A percentile compares a stretch with the other conserved stretches of the same genome.
These are phyloP conservation scores for Spongospora subterranea DNA, from an alignment of 208 protist species.

Conservation along the genomic window DNA sequence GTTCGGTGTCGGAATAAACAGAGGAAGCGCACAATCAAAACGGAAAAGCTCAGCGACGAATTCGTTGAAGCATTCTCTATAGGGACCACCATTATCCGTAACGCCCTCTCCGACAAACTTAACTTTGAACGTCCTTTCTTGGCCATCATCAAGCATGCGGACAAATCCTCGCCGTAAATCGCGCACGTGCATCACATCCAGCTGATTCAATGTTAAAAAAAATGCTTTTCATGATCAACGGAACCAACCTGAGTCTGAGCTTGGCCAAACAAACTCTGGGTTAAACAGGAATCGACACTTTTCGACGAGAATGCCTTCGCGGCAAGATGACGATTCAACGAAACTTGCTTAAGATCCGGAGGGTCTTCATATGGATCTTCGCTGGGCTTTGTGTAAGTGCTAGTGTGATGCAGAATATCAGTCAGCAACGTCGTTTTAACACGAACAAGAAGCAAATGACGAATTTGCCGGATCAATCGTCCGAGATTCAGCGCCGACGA, in stretches of 20 bases:
- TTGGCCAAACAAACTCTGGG: slow-evolving; percentile 31
- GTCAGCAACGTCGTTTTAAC: background rate
- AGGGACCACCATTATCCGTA: slow-evolving; percentile 67
- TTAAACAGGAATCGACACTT: background rate
- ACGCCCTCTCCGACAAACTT: slow-evolving; percentile 69
- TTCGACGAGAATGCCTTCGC: background rate
- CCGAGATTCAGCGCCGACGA: background rate
- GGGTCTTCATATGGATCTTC: slow-evolving; percentile 51
- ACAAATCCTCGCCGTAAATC: slow-evolving; percentile 29
- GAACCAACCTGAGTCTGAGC: background rate
- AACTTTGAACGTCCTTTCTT: slow-evolving; percentile 66
- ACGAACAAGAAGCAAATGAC: background rate
- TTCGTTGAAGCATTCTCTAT: slow-evolving; percentile 64
- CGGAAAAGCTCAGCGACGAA: slow-evolving; percentile 60
- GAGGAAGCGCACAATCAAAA: slow-evolving; percentile 48
- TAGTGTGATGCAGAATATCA: slow-evolving; percentile 35
- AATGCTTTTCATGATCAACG: too few species aligned
- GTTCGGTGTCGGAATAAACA: slow-evolving; percentile 59
- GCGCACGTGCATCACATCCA: slow-evolving; percentile 15
- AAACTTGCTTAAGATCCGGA: background rate
- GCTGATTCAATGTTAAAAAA: too few species aligned
- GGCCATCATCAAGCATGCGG: slow-evolving; percentile 48
- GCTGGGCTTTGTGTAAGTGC: slow-evolving; percentile 45
- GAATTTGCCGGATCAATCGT: background rate
- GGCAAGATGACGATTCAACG: slow-evolving; percentile 35